phyloP scores from a whole-genome alignment of 2,329 filamentous ascomycete genomes.

The Fusarium mexicanum region DNA sequence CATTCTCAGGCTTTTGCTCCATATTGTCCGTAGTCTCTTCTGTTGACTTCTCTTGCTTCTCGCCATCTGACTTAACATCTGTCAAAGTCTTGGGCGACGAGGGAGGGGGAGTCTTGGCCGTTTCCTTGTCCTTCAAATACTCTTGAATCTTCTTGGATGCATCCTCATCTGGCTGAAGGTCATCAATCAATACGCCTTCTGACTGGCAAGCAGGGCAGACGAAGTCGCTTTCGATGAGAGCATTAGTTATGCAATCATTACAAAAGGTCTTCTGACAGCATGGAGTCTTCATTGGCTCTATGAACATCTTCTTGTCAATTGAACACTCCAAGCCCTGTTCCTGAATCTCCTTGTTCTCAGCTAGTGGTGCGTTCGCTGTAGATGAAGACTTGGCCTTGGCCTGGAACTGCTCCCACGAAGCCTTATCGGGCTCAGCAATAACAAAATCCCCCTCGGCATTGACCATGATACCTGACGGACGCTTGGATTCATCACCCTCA shows the following conservation, averaged over 20 bases:
- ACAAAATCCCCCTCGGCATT: slow-evolving; percentile 98
- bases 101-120: slow-evolving; percentile 54
- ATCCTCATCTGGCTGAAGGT: slow-evolving; percentile 85
- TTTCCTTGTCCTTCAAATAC: slow-evolving; percentile 70
- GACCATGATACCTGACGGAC: slow-evolving; percentile 92
- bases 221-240: slow-evolving; percentile 98
- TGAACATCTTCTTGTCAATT: slow-evolving; percentile 97
- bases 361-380: slow-evolving; percentile 78
- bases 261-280: slow-evolving; percentile 99
- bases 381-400: slow-evolving; percentile 91
- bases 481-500: slow-evolving; percentile 83
- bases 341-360: slow-evolving; percentile 86
- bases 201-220: slow-evolving; percentile 91
- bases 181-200: slow-evolving; percentile 92
- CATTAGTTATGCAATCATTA: slow-evolving; percentile 99
- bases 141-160: slow-evolving; percentile 80
- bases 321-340: slow-evolving; percentile 91
- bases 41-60: slow-evolving; percentile 39
- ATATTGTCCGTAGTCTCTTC: slow-evolving; percentile 52
- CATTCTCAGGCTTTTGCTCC: slow-evolving; percentile 49
- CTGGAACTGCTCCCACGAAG: slow-evolving; percentile 96
- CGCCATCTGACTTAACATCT: slow-evolving; percentile 31
- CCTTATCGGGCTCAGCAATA: slow-evolving; percentile 93
- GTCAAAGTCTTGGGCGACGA: slow-evolving; percentile 45
- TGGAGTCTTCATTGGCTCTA: slow-evolving; percentile 98